These are phyloP conservation scores for Candida insectalens DNA, from an alignment of 805 yeast genomes.

Conservation along the genomic window DNA sequence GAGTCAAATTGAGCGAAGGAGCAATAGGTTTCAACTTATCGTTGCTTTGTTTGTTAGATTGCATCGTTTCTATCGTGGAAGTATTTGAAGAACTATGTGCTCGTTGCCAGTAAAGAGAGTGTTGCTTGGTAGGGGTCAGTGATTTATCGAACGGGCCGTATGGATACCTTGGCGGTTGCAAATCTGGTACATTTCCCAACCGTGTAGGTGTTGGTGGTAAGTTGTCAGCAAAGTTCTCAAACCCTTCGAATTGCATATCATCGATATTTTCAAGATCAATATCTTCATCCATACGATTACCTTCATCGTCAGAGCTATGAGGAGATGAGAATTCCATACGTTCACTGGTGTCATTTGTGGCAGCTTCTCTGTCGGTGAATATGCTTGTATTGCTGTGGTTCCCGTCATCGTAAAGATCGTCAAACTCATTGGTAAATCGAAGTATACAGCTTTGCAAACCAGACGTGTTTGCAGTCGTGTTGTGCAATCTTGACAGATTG, in stretches of 20 bases:
- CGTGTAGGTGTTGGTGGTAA: conserved; percentile 37
- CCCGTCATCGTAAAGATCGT: conserved; percentile 23
- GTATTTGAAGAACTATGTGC: conserved; percentile 11
- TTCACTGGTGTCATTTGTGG: neutral
- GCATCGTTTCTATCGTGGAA: conserved; percentile 2
- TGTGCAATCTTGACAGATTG: neutral
- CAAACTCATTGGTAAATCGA: conserved; percentile 31
- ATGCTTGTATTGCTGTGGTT: conserved; percentile 18
- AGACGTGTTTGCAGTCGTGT: conserved; percentile 26
- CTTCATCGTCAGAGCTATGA: conserved; percentile 2
- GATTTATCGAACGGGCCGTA: neutral
- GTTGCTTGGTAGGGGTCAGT: conserved; percentile 12
- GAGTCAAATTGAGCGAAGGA: neutral
- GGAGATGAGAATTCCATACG: neutral
- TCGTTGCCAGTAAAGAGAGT: conserved; percentile 13
- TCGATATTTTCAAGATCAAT: conserved; percentile 18
- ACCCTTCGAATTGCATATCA: conserved; percentile 19
- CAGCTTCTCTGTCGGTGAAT: conserved; percentile 15
- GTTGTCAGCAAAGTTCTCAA: conserved; percentile 14
- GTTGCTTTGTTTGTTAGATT: neutral
- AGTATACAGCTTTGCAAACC: conserved; percentile 31
- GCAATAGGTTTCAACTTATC: neutral
- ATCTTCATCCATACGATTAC: conserved; percentile 18
- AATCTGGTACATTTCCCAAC: conserved; percentile 3
- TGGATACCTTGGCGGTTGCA: too few relatives aligned